Evolutionary conservation across 768 basidiomycete genomes (phyloP).

Genomic region (Rickenella mellea): DNA sequence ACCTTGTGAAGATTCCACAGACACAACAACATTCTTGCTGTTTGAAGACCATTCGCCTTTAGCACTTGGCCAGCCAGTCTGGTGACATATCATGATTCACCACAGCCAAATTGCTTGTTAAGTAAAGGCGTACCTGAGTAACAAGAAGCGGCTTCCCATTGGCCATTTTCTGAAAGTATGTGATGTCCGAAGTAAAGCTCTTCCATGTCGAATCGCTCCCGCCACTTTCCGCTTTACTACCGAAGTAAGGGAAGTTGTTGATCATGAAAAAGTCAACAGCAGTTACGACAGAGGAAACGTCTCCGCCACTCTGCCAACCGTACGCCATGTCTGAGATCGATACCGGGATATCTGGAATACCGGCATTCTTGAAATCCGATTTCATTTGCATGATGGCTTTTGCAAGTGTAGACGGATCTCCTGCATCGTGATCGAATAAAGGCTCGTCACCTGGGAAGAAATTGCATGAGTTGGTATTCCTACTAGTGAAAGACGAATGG

Average conservation of each 20-base stretch:
- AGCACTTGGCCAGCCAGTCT: constrained; percentile 13
- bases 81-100: not conserved
- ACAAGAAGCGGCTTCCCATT: not conserved
- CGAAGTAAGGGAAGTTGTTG: constrained; percentile 6
- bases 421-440: constrained; percentile 5
- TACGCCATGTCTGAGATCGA: constrained; percentile 13
- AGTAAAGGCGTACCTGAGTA: not conserved
- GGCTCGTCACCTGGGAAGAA: too few species aligned
- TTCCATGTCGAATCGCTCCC: not conserved
- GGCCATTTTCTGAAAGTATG: not conserved
- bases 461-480: not conserved
- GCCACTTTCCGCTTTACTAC: not conserved
- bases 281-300: constrained; percentile 5
- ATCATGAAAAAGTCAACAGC: constrained; percentile 10
- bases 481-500: not conserved
- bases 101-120: not conserved
- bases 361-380: constrained; percentile 3
- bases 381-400: constrained; percentile 6
- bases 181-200: not conserved
- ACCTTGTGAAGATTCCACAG: constrained; percentile 6
- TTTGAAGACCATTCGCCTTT: constrained; percentile 11
- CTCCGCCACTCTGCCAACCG: constrained; percentile 6
- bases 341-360: constrained; percentile 7
- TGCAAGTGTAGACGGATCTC: constrained; percentile 3
- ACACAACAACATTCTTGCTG: constrained; percentile 8